Conservation (phyloP, 2,329 filamentous ascomycete genomes). For the Beauveria rudraprayagi region DNA sequence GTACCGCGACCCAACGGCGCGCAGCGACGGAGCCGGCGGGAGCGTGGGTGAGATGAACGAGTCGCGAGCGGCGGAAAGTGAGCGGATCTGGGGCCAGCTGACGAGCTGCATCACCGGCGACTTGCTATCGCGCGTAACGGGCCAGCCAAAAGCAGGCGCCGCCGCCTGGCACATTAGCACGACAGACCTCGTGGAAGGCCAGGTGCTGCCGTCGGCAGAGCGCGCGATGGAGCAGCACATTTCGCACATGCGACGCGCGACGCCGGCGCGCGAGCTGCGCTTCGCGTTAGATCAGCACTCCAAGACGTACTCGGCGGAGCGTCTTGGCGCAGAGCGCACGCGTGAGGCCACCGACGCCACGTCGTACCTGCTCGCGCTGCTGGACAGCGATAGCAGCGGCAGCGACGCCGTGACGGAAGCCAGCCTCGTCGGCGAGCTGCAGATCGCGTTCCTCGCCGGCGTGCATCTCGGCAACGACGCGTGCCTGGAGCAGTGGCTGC, state of each 20-base stretch:
- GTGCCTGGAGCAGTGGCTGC: slow-evolving; percentile 56
- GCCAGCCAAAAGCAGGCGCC: slow-evolving; percentile 18
- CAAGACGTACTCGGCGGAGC: slow-evolving; percentile 33
- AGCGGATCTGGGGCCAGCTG: slow-evolving; percentile 43
- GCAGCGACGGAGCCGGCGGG: slow-evolving; percentile 15
- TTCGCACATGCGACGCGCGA: slow-evolving; percentile 23
- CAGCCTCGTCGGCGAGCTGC: slow-evolving; percentile 50
- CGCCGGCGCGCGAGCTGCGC: slow-evolving; percentile 32
- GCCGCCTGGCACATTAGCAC: slow-evolving; percentile 47
- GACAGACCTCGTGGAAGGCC: slow-evolving; percentile 41
- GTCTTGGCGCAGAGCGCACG: slow-evolving; percentile 30
- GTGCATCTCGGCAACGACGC: slow-evolving; percentile 49
- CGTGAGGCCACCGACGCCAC: slow-evolving; percentile 42
- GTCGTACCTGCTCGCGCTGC: slow-evolving; percentile 32
- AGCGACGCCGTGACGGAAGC: slow-evolving; percentile 21
- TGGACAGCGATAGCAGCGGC: slow-evolving; percentile 20
- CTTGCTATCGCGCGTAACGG: slow-evolving; percentile 41
- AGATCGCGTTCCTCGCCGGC: slow-evolving; percentile 51
- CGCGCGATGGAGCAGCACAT: slow-evolving; percentile 33
- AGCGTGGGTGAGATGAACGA: slow-evolving; percentile 15
- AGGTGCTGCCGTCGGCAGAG: slow-evolving; percentile 29
- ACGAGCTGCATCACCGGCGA: slow-evolving; percentile 38
- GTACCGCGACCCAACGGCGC: slow-evolving; percentile 31
- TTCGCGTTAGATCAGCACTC: slow-evolving; percentile 39
- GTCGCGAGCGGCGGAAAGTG: slow-evolving; percentile 17